A percentile compares a stretch with the other conserved stretches of the same genome.
Conservation (phyloP, 2,329 filamentous ascomycete genomes). For the Keithomyces neogunnii region DNA sequence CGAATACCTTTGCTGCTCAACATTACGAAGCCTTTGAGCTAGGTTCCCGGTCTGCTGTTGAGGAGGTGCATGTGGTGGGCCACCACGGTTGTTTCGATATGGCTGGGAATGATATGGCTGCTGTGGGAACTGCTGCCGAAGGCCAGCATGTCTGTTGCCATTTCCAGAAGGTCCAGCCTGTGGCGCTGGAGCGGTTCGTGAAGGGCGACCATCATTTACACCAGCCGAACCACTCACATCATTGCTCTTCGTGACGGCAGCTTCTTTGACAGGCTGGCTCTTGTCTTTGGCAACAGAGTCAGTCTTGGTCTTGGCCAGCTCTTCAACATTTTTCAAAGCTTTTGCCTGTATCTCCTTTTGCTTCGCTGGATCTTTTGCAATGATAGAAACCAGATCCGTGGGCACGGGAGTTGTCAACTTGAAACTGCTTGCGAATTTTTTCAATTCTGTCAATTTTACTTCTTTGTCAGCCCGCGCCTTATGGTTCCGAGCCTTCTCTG, state of each 20-base stretch:
- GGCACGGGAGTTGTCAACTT: constrained; percentile 92
- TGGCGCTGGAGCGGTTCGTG: constrained; percentile 26
- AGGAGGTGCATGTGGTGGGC: constrained; percentile 31
- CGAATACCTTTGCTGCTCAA: constrained; percentile 44
- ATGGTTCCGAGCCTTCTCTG: constrained; percentile 46
- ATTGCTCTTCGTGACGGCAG: constrained; percentile 28
- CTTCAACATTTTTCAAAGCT: constrained; percentile 67
- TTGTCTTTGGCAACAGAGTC: constrained; percentile 35
- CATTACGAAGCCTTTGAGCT: constrained; percentile 40
- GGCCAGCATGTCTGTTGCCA: constrained; percentile 36
- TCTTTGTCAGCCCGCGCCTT: constrained; percentile 72
- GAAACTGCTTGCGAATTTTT: constrained; percentile 90
- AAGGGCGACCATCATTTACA: constrained; percentile 18
- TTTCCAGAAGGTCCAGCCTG: constrained; percentile 17
- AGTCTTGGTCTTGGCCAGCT: constrained; percentile 47
- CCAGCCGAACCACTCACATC: constrained; percentile 14
- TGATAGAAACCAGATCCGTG: constrained; percentile 82
- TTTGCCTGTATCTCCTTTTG: constrained; percentile 90
- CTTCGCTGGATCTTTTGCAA: constrained; percentile 93
- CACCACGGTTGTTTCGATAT: constrained; percentile 39
- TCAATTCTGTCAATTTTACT: constrained; percentile 85
- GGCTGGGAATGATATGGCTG: constrained; percentile 37
- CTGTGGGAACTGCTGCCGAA: constrained; percentile 40
- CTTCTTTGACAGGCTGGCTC: constrained; percentile 33
- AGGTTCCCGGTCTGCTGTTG: constrained; percentile 37